Base-by-base conservation (phyloP, 345 rosid genomes). In the Camelina neglecta region DNA sequence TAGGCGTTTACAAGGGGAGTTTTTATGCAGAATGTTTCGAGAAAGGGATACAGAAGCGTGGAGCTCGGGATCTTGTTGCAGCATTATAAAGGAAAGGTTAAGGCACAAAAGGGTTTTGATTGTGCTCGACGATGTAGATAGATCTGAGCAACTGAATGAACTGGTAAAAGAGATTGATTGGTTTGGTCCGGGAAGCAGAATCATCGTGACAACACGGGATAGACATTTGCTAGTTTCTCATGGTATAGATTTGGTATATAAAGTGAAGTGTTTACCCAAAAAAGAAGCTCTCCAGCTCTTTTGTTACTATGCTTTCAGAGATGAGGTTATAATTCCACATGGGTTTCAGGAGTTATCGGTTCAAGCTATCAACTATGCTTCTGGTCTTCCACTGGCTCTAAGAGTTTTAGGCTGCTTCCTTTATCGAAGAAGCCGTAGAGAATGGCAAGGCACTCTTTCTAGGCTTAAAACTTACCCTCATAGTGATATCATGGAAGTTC, bases 351-450 rank as follows among this genome's bases (percentile, higher is more conserved):
- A 65, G 39, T 36, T 81, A 12, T 65, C 83, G 0, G 63, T 63
- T 7, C 64, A 20, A 11, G 74, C 75, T 36, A 53, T 74, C 2
- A 23, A 49, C 51, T 72, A 81, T 60, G 85, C 80, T 42, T 31
- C 76, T 35, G 87, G 89, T 7, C 53, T 82, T 55, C 89, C 85
- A 15, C 58, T 86, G 53, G 84, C 86, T 20, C 73, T 86, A 35
- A 77, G 78, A 73, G 79, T 83, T 42, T 42, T 84, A 10, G 85
- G 86, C 7, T 77, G 77, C 4, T 72, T 55, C 36, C 73, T 84
- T 9, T 59, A 42, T n/a, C 26, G 31, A 26, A 68, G 63, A 60
- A 67, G 56, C 35, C 62, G 26, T 23, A 21, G 36, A 11, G 64
- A 71, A 44, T 81, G 84, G 90, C 67, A 75, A 71, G 67, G 79